These are phyloP conservation scores for Cryphonectria radicalis DNA, from an alignment of 2,329 filamentous ascomycete species.

Conservation along the genomic window DNA sequence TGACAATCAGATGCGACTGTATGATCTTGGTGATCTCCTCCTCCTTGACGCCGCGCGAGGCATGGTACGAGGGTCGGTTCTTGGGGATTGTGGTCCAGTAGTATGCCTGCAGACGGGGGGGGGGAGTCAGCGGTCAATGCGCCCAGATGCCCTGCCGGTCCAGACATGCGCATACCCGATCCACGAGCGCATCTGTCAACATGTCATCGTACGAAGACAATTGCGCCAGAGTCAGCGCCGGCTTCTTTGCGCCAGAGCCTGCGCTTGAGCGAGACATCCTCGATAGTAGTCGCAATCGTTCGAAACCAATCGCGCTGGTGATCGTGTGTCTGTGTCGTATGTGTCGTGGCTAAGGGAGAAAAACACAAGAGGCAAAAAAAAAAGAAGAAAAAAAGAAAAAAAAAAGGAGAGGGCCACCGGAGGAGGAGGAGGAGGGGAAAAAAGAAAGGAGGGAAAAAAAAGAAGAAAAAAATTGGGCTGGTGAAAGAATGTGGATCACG, in stretches of 20 bases:
- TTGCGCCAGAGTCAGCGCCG: slow-evolving; percentile 82
- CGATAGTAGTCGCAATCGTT: not conserved
- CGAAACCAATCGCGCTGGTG: slow-evolving; percentile 5
- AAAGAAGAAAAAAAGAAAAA: not conserved
- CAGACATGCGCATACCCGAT: slow-evolving; percentile 72
- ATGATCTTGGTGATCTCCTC: slow-evolving; percentile 65
- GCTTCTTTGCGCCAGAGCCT: slow-evolving; percentile 56
- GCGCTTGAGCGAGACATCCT: slow-evolving; percentile 45
- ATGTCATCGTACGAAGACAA: slow-evolving; percentile 94
- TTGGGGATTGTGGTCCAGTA: slow-evolving; percentile 98
- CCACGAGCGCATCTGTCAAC: slow-evolving; percentile 90
- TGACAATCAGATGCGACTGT: slow-evolving; percentile 70
- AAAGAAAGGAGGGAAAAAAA: not conserved
- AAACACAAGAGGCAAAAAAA: not conserved
- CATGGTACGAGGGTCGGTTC: slow-evolving; percentile 84
- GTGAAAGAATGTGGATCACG: slow-evolving; percentile 7
- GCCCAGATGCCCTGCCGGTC: not conserved
- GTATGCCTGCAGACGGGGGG: slow-evolving; percentile 66
- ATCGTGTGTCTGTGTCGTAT: not conserved
- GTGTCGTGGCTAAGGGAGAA: not conserved
- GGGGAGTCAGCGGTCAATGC: slow-evolving; percentile 32
- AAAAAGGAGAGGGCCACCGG: not conserved
- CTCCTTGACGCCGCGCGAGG: slow-evolving; percentile 76
- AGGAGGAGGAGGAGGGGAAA: not conserved
- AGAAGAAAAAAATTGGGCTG: not conserved